Conservation (phyloP, 1,284 basidiomycete species). For the Malassezia sp. region DNA sequence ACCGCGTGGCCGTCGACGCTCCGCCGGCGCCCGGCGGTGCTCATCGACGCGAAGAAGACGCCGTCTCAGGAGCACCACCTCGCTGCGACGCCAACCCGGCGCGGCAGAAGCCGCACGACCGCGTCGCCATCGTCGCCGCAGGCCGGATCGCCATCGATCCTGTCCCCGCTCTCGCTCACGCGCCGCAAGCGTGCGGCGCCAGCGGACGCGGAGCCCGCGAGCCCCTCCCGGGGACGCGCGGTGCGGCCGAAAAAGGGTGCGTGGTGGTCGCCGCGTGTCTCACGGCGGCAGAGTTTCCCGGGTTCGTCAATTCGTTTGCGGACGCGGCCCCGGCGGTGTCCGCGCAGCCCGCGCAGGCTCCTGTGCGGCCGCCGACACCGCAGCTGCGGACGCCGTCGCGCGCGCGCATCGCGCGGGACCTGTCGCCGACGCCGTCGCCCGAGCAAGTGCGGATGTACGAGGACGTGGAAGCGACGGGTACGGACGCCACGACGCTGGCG, state of each 20-base stretch:
- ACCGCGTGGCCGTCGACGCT: slow-evolving; percentile 31
- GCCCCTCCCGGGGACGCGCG: not conserved
- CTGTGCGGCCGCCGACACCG: slow-evolving; percentile 2
- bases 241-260: slow-evolving; percentile 1
- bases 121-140: not conserved
- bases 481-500: slow-evolving; percentile 3
- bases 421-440: slow-evolving; percentile 9
- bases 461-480: not conserved
- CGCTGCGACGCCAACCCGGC: not conserved
- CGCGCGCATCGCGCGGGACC: not conserved
- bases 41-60: slow-evolving; percentile 1
- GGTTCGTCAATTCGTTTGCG: slow-evolving; percentile 13
- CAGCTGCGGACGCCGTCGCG: not conserved
- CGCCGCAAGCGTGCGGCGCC: slow-evolving; percentile 3
- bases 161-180: slow-evolving; percentile 2
- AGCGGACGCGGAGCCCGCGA: not conserved
- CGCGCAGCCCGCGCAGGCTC: too few relatives aligned
- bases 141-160: too few relatives aligned
- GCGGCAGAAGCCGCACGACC: too few relatives aligned
- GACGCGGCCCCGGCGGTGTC: too few relatives aligned
- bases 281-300: slow-evolving; percentile 5
- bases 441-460: not conserved
- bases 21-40: slow-evolving; percentile 19
- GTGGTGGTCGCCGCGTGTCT: not conserved
- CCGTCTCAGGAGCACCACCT: not conserved